A percentile compares a stretch with the other conserved stretches of the same genome.
phyloP scores from a whole-genome alignment of 495 filamentous ascomycete species.

The Lophium mytilinum region DNA sequence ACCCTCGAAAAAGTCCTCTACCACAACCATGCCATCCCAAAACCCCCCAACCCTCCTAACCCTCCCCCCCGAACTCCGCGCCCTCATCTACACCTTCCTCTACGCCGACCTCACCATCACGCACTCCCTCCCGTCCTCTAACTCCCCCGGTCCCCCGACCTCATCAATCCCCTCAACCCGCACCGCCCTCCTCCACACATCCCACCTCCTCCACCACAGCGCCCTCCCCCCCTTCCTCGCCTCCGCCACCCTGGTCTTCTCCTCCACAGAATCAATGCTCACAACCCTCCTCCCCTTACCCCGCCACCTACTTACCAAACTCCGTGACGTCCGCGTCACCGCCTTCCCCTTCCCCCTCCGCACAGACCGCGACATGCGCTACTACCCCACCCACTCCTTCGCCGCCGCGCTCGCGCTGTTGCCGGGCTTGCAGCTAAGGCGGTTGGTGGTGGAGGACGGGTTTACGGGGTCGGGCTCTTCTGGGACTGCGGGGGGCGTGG shows the following conservation, averaged over 20 bases:
- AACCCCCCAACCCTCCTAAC: conserved; percentile 12
- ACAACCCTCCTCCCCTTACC: conserved; percentile 10
- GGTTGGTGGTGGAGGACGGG: conserved; percentile 16
- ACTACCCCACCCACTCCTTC: conserved; percentile 15
- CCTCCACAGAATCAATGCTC: conserved; percentile 18
- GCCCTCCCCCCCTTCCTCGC: conserved; percentile 12
- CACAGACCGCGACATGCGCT: neutral
- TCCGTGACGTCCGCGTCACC: conserved; percentile 15
- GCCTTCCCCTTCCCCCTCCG: conserved; percentile 21
- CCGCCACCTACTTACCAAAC: conserved; percentile 11
- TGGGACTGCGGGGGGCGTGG: conserved; percentile 20
- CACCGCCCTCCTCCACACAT: conserved; percentile 14
- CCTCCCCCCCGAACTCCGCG: conserved; percentile 16
- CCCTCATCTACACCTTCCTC: conserved; percentile 15
- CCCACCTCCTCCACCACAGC: conserved; percentile 10
- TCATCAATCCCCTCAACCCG: neutral
- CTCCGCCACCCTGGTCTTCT: conserved; percentile 11
- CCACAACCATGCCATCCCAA: neutral
- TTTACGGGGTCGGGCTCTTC: conserved; percentile 17
- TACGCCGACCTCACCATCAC: conserved; percentile 8
- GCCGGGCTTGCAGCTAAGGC: conserved; percentile 11
- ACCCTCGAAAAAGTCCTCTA: no score
- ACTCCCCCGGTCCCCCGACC: neutral
- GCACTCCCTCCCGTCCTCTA: conserved; percentile 1
- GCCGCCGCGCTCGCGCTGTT: conserved; percentile 15